These are phyloP conservation scores for Cyamopsis tetragonoloba DNA, from an alignment of 306 rosid species.

Conservation along the genomic window DNA sequence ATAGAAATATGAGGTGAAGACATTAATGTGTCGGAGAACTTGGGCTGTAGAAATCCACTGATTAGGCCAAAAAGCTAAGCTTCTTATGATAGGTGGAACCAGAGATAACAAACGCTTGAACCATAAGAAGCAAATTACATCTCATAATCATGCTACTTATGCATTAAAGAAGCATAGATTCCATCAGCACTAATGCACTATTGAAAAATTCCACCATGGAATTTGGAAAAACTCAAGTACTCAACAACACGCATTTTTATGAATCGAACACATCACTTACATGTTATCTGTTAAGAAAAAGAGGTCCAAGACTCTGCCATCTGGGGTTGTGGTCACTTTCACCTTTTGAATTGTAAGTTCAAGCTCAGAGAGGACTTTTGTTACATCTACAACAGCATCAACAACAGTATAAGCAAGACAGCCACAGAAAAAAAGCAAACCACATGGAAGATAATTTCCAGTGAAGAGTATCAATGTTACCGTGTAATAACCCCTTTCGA, in stretches of 20 bases:
- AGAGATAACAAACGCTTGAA: conserved; percentile 5
- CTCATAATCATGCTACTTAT: background rate
- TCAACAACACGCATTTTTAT: background rate
- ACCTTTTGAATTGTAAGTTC: conserved; percentile 72
- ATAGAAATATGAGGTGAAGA: background rate
- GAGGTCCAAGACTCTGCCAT: conserved; percentile 71
- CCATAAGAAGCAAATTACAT: background rate
- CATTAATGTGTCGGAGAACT: background rate
- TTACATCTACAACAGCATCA: conserved; percentile 48
- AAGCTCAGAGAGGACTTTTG: conserved; percentile 55
- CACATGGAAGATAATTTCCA: background rate
- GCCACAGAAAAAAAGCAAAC: background rate
- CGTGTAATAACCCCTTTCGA: conserved; percentile 65
- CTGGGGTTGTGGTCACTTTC: conserved; percentile 80
- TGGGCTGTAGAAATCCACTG: background rate
- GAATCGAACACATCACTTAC: conserved; percentile 36
- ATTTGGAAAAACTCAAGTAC: background rate
- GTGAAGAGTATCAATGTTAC: conserved; percentile 24
- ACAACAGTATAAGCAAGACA: conserved; percentile 6
- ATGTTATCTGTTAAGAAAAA: conserved; percentile 73
- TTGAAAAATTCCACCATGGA: background rate
- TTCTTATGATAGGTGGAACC: too few species aligned
- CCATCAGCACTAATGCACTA: background rate
- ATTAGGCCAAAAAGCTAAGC: background rate
- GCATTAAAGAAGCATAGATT: background rate